phyloP scores from a whole-genome alignment of 139 green algal species.

The Trebouxia sp. region DNA sequence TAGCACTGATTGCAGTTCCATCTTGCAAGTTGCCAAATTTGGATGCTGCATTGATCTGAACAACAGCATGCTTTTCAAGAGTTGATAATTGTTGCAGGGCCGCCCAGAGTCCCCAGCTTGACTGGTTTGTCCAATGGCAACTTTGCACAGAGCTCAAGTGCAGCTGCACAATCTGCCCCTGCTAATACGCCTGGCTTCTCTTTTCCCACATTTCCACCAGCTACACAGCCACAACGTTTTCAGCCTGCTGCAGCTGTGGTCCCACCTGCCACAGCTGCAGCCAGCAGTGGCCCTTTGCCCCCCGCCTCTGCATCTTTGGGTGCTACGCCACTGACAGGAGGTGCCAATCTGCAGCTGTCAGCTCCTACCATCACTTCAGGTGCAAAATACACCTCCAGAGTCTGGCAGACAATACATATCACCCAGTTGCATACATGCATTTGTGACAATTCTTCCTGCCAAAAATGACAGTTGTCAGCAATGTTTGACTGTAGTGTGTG shows the following conservation, averaged over 20 bases:
- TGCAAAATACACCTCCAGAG: too few species aligned
- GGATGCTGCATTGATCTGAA: neutral
- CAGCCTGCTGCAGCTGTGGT: neutral
- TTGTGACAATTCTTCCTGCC: too few species aligned
- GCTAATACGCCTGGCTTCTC: neutral
- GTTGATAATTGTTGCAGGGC: neutral
- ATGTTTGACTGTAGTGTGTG: too few species aligned
- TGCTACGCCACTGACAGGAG: neutral
- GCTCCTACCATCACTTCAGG: neutral
- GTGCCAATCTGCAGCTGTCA: neutral
- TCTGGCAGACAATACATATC: too few species aligned
- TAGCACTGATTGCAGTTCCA: too few species aligned
- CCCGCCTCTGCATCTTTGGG: neutral
- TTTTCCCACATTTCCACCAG: neutral
- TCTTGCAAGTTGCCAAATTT: neutral
- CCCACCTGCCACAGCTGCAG: neutral
- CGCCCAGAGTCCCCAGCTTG: neutral
- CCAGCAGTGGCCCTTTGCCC: neutral
- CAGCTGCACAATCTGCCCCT: neutral
- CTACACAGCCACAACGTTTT: neutral
- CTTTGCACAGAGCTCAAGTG: neutral
- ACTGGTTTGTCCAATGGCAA: neutral
- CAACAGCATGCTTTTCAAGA: too few species aligned
- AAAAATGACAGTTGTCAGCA: too few species aligned
- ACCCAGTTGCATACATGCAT: too few species aligned